These are phyloP conservation scores for Globisporangium paroecandrum DNA, from an alignment of 352 stramenopile genomes.

Conservation along the genomic window DNA sequence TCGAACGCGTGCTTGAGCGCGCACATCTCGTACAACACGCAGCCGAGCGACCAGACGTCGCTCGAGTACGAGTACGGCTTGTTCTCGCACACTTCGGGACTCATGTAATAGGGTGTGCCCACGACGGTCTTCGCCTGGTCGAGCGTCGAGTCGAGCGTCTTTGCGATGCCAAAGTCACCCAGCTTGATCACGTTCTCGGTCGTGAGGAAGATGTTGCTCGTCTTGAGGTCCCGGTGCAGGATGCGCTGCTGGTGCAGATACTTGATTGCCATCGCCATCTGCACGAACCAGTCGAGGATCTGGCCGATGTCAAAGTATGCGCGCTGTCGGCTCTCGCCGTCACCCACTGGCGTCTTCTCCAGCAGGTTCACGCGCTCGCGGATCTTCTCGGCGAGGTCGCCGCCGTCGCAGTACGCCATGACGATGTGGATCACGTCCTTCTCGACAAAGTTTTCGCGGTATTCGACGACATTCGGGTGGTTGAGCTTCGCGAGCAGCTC, in stretches of 20 bases:
- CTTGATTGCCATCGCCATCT: constrained; percentile 93
- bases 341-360: constrained; percentile 18
- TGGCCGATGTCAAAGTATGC: constrained; percentile 59
- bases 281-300: constrained; percentile 89
- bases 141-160: constrained; percentile 77
- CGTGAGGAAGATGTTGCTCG: constrained; percentile 92
- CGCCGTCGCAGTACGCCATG: constrained; percentile 95
- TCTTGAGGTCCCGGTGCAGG: constrained; percentile 93
- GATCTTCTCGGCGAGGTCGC: constrained; percentile 71
- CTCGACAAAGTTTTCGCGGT: constrained; percentile 89
- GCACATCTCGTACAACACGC: constrained; percentile 89
- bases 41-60: constrained; percentile 93
- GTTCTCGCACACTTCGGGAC: constrained; percentile 90
- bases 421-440: constrained; percentile 90
- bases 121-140: constrained; percentile 89
- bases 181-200: constrained; percentile 87
- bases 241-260: constrained; percentile 91
- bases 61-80: constrained; percentile 90
- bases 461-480: constrained; percentile 94
- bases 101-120: constrained; percentile 94
- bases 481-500: constrained; percentile 89
- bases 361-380: constrained; percentile 40
- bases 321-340: constrained; percentile 16
- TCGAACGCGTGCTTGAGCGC: constrained; percentile 84
- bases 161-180: constrained; percentile 92